These are phyloP conservation scores for Cyberlindnera amylophila DNA, from an alignment of 805 yeast genomes.

Conservation along the genomic window DNA sequence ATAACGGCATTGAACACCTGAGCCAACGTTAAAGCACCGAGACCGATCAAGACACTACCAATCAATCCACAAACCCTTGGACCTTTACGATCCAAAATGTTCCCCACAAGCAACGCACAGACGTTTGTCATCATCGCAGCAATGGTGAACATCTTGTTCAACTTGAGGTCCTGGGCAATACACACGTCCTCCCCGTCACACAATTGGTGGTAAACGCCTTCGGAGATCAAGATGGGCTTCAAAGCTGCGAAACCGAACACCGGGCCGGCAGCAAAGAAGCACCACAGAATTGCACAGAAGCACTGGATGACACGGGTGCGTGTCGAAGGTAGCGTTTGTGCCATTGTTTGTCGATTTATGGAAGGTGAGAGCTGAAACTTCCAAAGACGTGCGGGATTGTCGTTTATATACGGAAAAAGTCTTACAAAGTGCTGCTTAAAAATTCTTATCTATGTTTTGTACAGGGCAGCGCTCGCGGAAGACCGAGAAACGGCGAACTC, in stretches of 20 bases:
- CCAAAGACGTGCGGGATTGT: not conserved
- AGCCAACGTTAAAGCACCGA: conserved; percentile 50
- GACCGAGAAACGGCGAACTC: no score
- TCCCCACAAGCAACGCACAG: conserved; percentile 79
- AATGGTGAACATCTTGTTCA: conserved; percentile 77
- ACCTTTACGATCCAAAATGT: conserved; percentile 72
- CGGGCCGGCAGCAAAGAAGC: conserved; percentile 88
- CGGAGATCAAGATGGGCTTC: conserved; percentile 73
- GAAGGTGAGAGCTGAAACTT: not conserved
- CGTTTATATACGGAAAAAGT: no score
- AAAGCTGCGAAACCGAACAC: conserved; percentile 95
- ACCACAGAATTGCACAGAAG: conserved; percentile 77
- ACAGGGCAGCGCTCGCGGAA: no score
- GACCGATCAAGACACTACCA: conserved; percentile 58
- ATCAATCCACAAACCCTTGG: conserved; percentile 75
- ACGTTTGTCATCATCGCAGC: conserved; percentile 87
- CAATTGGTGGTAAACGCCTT: conserved; percentile 67
- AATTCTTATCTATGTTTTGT: not conserved
- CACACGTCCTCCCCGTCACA: conserved; percentile 52
- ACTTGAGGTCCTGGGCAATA: conserved; percentile 72
- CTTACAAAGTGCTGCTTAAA: not conserved
- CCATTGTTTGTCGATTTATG: not conserved
- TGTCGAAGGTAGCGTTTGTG: conserved; percentile 5
- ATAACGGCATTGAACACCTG: conserved; percentile 31
- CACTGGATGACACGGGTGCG: conserved; percentile 13